These are phyloP conservation scores for Kwoniella europaea DNA, from an alignment of 768 basidiomycete species.

Conservation along the genomic window DNA sequence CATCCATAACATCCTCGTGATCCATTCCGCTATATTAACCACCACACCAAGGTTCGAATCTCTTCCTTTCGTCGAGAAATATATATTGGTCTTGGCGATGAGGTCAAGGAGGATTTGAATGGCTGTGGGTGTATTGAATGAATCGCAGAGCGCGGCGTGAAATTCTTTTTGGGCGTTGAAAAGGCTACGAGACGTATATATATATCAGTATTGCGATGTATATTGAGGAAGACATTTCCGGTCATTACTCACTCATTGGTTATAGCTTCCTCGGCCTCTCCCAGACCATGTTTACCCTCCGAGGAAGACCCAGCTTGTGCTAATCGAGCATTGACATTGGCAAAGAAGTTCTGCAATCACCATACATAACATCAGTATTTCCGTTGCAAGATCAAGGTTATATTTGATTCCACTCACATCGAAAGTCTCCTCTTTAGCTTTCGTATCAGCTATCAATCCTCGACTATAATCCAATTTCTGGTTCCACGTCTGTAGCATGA, in stretches of 20 bases:
- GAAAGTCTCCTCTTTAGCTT: slow-evolving; percentile 77
- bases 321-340: slow-evolving; percentile 78
- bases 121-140: slow-evolving; percentile 91
- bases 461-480: slow-evolving; percentile 93
- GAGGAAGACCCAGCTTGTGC: slow-evolving; percentile 61
- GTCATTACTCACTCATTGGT: slow-evolving; percentile 64
- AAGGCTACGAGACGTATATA: slow-evolving; percentile 63
- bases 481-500: slow-evolving; percentile 89
- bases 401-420: slow-evolving; percentile 66
- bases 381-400: no score
- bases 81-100: slow-evolving; percentile 82
- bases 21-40: slow-evolving; percentile 63
- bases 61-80: slow-evolving; percentile 64
- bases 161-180: slow-evolving; percentile 76
- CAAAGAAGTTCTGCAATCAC: slow-evolving; percentile 83
- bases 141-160: slow-evolving; percentile 87
- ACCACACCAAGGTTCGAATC: slow-evolving; percentile 66
- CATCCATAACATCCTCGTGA: slow-evolving; percentile 63
- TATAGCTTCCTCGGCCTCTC: slow-evolving; percentile 69
- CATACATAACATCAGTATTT: not conserved
- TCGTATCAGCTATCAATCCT: slow-evolving; percentile 80
- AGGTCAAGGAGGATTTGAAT: slow-evolving; percentile 77
- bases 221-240: not conserved
- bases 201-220: not conserved
- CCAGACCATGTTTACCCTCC: slow-evolving; percentile 60